These are phyloP conservation scores for Pyrenochaeta sp. DNA, from an alignment of 2,329 filamentous ascomycete species.

Conservation along the genomic window DNA sequence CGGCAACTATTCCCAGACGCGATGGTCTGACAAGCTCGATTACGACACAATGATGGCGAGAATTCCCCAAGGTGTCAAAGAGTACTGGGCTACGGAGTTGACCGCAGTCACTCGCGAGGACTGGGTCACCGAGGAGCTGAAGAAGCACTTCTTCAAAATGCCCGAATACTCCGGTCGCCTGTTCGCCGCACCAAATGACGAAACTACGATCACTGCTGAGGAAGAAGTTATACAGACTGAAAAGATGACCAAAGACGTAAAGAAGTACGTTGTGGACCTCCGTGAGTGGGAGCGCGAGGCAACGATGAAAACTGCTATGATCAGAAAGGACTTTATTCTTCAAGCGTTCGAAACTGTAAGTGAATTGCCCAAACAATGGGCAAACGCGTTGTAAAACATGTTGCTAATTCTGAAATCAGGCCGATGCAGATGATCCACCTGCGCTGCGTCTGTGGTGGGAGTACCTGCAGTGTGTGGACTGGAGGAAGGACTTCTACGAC, in stretches of 20 bases:
- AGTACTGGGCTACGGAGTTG: conserved; percentile 53
- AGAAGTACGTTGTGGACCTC: conserved; percentile 45
- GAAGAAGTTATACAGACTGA: conserved; percentile 30
- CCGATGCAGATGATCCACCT: conserved; percentile 50
- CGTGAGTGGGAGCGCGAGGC: conserved; percentile 53
- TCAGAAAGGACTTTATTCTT: conserved; percentile 51
- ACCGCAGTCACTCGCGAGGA: conserved; percentile 42
- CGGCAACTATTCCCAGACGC: conserved; percentile 56
- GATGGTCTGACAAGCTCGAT: conserved; percentile 56
- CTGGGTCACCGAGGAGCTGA: conserved; percentile 54
- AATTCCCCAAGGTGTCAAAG: conserved; percentile 50
- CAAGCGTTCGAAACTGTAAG: conserved; percentile 50
- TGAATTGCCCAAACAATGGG: background rate
- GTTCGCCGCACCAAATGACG: conserved; percentile 13
- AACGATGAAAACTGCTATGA: conserved; percentile 41
- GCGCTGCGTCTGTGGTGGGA: conserved; percentile 59
- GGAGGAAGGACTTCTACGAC: conserved; percentile 53
- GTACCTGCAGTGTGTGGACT: conserved; percentile 56
- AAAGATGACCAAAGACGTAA: conserved; percentile 42
- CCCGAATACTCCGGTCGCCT: conserved; percentile 52
- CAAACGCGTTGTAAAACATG: background rate
- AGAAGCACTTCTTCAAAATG: conserved; percentile 53
- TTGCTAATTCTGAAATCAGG: conserved; percentile 21
- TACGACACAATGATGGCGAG: conserved; percentile 50
- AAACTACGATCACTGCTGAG: conserved; percentile 21